These are phyloP conservation scores for Trametes cingulata DNA, from an alignment of 768 basidiomycete genomes.

Conservation along the genomic window DNA sequence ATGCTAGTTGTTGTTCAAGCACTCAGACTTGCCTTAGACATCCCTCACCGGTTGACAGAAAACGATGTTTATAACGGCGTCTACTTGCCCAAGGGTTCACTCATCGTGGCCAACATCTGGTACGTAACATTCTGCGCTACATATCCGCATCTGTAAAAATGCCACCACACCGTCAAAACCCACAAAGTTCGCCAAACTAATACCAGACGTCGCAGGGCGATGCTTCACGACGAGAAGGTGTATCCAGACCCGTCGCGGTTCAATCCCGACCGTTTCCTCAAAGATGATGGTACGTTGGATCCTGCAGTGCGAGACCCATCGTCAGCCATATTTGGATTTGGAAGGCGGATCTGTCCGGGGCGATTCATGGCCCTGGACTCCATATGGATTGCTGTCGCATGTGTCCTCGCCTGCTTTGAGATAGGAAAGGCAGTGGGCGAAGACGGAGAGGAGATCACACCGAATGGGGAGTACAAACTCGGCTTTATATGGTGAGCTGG, in stretches of 20 bases:
- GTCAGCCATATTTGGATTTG: slow-evolving; percentile 38
- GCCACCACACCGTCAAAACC: too few relatives aligned
- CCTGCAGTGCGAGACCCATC: slow-evolving; percentile 33
- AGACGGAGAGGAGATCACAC: slow-evolving; percentile 30
- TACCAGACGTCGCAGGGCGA: slow-evolving; percentile 32
- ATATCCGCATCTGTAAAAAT: too few relatives aligned
- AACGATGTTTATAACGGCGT: slow-evolving; percentile 28
- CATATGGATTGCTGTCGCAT: slow-evolving; percentile 29
- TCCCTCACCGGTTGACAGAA: slow-evolving; percentile 24
- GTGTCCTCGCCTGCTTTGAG: slow-evolving; percentile 26
- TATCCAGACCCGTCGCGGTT: slow-evolving; percentile 39
- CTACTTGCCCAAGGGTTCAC: slow-evolving; percentile 22
- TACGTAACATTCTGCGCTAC: slow-evolving; percentile 8
- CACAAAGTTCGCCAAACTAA: too few relatives aligned
- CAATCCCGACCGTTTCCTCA: slow-evolving; percentile 42
- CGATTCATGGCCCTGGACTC: slow-evolving; percentile 25
- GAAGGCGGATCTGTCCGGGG: slow-evolving; percentile 33
- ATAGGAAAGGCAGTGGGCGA: slow-evolving; percentile 25
- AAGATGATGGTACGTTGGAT: slow-evolving; percentile 40
- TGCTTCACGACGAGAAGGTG: slow-evolving; percentile 38
- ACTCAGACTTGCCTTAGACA: slow-evolving; percentile 6
- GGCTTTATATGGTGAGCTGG: slow-evolving; percentile 32
- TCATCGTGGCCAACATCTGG: slow-evolving; percentile 17
- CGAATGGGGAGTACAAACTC: slow-evolving; percentile 36
- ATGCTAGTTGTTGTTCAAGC: too few relatives aligned